Evolutionary conservation across 2,329 filamentous ascomycete genomes (phyloP).

Genomic region (Chrysoporthe puriensis): DNA sequence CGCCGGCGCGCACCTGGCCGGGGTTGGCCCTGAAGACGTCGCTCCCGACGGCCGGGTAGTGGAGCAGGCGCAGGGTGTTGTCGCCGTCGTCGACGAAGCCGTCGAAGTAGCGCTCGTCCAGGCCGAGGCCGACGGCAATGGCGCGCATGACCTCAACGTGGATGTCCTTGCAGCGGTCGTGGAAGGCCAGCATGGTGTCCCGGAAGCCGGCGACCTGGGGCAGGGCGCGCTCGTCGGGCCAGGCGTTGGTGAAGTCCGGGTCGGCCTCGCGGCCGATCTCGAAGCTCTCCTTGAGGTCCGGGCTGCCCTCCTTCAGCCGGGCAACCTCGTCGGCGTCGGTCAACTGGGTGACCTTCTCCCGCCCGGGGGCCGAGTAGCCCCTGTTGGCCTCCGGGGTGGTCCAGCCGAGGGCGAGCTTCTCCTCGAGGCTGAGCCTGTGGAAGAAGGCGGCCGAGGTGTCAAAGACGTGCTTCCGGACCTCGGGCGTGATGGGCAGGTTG

Average conservation of each 20-base stretch:
- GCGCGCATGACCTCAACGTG: conserved; percentile 82
- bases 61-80: conserved; percentile 73
- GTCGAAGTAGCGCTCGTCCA: conserved; percentile 77
- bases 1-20: conserved; percentile 74
- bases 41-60: conserved; percentile 72
- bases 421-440: conserved; percentile 55
- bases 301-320: conserved; percentile 59
- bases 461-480: conserved; percentile 66
- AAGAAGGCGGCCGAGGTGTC: conserved; percentile 73
- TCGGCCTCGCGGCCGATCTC: conserved; percentile 67
- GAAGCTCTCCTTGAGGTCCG: conserved; percentile 67
- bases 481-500: conserved; percentile 71
- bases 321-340: conserved; percentile 60
- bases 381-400: conserved; percentile 73
- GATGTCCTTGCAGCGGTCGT: conserved; percentile 71
- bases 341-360: conserved; percentile 70
- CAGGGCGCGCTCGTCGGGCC: conserved; percentile 60
- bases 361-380: conserved; percentile 70
- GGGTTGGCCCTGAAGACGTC: conserved; percentile 68
- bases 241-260: conserved; percentile 71
- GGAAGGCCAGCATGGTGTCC: conserved; percentile 74
- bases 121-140: conserved; percentile 78
- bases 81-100: conserved; percentile 69
- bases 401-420: conserved; percentile 72
- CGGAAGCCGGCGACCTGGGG: conserved; percentile 65